Base-by-base conservation (phyloP, 495 filamentous ascomycete genomes). In the Talaromyces nanjingensis region DNA sequence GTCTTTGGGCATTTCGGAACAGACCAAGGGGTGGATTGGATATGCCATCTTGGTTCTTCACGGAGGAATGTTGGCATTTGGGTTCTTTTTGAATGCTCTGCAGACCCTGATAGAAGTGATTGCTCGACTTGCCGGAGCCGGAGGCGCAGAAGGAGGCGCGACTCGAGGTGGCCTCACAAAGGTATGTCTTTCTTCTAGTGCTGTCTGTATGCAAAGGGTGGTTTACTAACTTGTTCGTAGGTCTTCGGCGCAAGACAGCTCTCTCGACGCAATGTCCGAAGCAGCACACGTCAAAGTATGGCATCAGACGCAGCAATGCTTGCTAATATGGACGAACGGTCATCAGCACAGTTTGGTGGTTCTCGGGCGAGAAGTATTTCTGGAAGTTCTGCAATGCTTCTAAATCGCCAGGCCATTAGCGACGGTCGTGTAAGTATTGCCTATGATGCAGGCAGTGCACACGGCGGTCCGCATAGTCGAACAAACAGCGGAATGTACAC, bases 211-310 rank as follows among this genome's bases (percentile, higher is more conserved):
- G 37, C 4, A n/a, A 42, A 42, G 11, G 37, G 37, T n/a, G 4
- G 1, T 42, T 42, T 69, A 60, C 34, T 49, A n/a, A 63, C 14
- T 27, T 18, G 27, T 53, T 7, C 8, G 2, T 31, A 83, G 79
- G 91, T 93, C 24, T 92, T 97, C 70, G 93, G 93, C 25, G 91
- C 92, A 84, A 90, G 93, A 20, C 93, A 98, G 73, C 81, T 98
- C 9, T 93, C 91, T 12, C 87, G 87, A 63, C 88, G 93, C 63
- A 78, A 84, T 61, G 82, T 88, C 56, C 79, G 88, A 42, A 83
- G 81, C 57, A 80, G 78, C 54, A 83, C 86, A 9, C 84, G 91
- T 14, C 85, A 90, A 64, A 93, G 90, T 68, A 85, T 93, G 73
- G 83, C 87, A 9, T 96, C 91, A 16, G 88, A 86, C 68, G 87